Conservation (phyloP, 2,329 filamentous ascomycete genomes). For the Penicillium sp. region DNA sequence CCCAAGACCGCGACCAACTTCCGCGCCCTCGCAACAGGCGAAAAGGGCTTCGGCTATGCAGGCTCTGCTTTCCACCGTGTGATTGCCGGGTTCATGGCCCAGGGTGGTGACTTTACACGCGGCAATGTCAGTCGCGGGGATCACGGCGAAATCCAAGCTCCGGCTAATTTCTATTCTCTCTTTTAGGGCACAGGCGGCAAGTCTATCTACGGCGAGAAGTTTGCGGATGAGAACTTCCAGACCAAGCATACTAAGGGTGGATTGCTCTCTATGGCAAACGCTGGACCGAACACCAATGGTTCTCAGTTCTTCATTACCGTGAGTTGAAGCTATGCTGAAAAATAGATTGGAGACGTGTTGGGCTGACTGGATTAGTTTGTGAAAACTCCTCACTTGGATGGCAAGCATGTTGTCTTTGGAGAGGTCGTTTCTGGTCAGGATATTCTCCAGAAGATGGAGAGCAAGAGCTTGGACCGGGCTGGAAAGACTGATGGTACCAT, state of each 20-base stretch:
- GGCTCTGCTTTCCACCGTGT: constrained; percentile 84
- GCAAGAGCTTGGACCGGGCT: constrained; percentile 8
- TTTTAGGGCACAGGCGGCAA: constrained; percentile 79
- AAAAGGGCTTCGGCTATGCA: constrained; percentile 78
- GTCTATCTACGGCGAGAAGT: constrained; percentile 91
- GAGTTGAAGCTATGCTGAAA: not conserved
- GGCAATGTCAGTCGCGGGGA: constrained; percentile 66
- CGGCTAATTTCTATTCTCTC: not conserved
- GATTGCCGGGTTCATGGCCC: constrained; percentile 87
- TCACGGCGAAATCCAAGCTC: not conserved
- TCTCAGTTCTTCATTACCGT: constrained; percentile 69
- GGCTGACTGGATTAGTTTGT: constrained; percentile 32
- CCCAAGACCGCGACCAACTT: constrained; percentile 85
- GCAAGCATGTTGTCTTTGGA: constrained; percentile 65
- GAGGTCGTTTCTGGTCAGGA: constrained; percentile 54
- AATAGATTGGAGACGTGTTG: not conserved
- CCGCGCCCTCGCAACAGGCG: constrained; percentile 71
- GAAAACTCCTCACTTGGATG: constrained; percentile 59
- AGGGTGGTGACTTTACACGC: constrained; percentile 89
- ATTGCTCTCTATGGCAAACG: constrained; percentile 88
- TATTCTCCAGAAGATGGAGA: constrained; percentile 55
- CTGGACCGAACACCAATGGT: constrained; percentile 81
- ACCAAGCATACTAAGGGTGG: constrained; percentile 67
- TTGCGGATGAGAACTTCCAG: constrained; percentile 83
- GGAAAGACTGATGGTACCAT: constrained; percentile 10